Evolutionary conservation across 1,284 basidiomycete genomes (phyloP), one percentile per base, ranked within the genome.

Genomic region (Retiboletus flavoniger): DNA sequence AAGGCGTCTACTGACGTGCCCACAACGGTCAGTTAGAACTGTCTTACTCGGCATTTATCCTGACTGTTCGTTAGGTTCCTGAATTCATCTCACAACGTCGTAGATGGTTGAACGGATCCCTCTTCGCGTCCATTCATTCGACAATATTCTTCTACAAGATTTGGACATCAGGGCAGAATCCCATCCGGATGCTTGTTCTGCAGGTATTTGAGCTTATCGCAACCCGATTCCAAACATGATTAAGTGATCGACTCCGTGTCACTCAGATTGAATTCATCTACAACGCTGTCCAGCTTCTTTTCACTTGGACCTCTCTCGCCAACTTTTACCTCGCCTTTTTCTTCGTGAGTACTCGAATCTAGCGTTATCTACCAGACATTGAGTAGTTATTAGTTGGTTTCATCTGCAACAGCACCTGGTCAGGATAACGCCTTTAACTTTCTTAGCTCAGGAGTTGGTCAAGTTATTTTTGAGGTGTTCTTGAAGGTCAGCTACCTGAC

Each of bases 41-140:
- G 2, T 26, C 17, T 28, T 2, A 7, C 10, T 26, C 9, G 1
- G 35, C 21, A 13, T 24, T 19, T 41, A 9, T 34, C 43, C 52
- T 58, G 31, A 58, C 29, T 11, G 4, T 50, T 44, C 2, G 2
- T 21, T 58, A 83, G 75, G 81, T 91, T 45, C 82, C 91, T 10
- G 93, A 94, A 70, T 93, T 95, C 72, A 95, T 95, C 65, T 92
- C 89, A 3, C 93, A 95, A 68, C 87, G 92, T 71, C 85, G 91
- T 60, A 82, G 93, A 61, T 95, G 93, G 93, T 72, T 95, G 57
- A 95, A 96, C 65, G 93, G 93, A 42, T 91, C 89, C 8, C 74
- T 93, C 13, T 92, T 93, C 64, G 93, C 93, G 19, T 90, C 89
- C 3, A 82, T 94, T 50, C 91, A 95, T 65, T 89, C 93, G 1